These are phyloP conservation scores for Erythrophleum ivorense DNA, from an alignment of 331 rosid species.

Conservation along the genomic window DNA sequence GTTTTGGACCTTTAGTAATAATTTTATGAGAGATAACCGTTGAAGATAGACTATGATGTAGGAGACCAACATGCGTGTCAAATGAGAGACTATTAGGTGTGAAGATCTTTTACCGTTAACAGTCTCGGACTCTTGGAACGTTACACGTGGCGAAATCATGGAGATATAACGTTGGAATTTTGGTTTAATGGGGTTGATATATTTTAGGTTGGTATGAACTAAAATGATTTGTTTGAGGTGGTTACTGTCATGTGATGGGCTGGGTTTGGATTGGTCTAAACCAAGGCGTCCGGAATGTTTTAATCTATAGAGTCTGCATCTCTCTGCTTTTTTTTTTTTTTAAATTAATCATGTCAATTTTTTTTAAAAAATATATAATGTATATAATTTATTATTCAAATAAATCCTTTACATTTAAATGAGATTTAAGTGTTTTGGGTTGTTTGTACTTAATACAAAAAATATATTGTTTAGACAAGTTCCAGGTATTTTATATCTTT, in stretches of 20 bases:
- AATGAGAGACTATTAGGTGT: constrained; percentile 29
- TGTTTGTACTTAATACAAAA: too few relatives aligned
- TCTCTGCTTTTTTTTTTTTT: too few relatives aligned
- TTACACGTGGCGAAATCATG: constrained; percentile 36
- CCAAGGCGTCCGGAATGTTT: neutral
- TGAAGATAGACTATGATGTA: neutral
- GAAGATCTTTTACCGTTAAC: neutral
- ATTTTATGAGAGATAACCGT: neutral
- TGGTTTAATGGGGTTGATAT: neutral
- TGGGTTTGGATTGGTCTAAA: neutral
- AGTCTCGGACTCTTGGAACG: neutral
- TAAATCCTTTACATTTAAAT: too few relatives aligned
- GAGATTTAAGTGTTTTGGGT: too few relatives aligned
- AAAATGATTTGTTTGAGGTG: neutral
- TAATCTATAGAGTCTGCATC: too few relatives aligned
- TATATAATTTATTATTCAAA: too few relatives aligned
- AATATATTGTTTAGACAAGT: too few relatives aligned
- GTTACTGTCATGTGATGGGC: neutral
- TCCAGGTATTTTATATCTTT: too few relatives aligned
- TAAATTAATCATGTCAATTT: too few relatives aligned
- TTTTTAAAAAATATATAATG: too few relatives aligned
- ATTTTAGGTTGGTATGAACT: neutral
- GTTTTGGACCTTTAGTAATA: neutral
- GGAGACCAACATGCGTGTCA: neutral
- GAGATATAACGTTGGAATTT: neutral